phyloP scores from a whole-genome alignment of 495 filamentous ascomycete genomes.

The Xylaria intraflava region DNA sequence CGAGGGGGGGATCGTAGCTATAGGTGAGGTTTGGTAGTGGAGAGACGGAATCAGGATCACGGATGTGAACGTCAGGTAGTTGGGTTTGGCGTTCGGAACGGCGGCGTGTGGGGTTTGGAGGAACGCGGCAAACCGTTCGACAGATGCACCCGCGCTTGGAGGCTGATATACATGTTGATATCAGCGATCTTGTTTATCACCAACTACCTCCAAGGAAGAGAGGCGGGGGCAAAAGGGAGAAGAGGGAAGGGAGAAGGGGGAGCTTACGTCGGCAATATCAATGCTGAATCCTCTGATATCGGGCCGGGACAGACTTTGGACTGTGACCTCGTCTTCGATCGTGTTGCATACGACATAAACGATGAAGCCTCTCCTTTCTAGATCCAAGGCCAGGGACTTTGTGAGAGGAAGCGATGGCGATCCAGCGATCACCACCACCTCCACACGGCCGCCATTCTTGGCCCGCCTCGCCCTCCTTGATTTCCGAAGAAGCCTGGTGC shows the following conservation, averaged over 20 bases:
- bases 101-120: constrained; percentile 67
- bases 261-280: constrained; percentile 67
- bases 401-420: constrained; percentile 74
- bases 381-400: constrained; percentile 68
- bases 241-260: background rate
- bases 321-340: constrained; percentile 71
- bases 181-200: constrained; percentile 12
- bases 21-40: constrained; percentile 64
- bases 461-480: constrained; percentile 70
- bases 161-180: constrained; percentile 23
- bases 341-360: constrained; percentile 81
- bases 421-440: constrained; percentile 86
- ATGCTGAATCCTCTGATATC: constrained; percentile 80
- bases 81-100: constrained; percentile 61
- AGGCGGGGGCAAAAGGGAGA: too few relatives aligned
- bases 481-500: constrained; percentile 51
- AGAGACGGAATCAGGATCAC: constrained; percentile 71
- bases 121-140: constrained; percentile 60
- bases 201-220: background rate
- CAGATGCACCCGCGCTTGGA: constrained; percentile 46
- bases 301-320: constrained; percentile 63
- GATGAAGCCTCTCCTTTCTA: constrained; percentile 89
- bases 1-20: constrained; percentile 74
- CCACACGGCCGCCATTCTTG: constrained; percentile 74
- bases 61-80: constrained; percentile 67